phyloP scores from a whole-genome alignment of 2,329 filamentous ascomycete genomes.

The Gnomoniopsis sp. region DNA sequence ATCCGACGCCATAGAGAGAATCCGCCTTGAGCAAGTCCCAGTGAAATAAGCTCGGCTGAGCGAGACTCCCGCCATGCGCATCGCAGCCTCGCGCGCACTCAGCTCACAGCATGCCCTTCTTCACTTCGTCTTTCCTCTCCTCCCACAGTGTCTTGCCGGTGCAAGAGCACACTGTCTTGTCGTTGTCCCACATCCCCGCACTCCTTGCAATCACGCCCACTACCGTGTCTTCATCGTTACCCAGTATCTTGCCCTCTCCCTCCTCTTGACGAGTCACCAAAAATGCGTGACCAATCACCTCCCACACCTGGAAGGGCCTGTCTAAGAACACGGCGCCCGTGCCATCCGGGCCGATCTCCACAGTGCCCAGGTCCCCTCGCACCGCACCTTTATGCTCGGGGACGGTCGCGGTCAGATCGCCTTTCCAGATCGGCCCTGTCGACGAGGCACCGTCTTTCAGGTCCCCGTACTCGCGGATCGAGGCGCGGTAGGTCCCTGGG shows the following conservation, averaged over 20 bases:
- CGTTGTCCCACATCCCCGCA: conserved; percentile 98
- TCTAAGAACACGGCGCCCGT: conserved; percentile 79
- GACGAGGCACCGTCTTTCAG: conserved; percentile 80
- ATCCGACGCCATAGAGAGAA: too few species aligned
- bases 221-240: conserved; percentile 79
- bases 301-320: conserved; percentile 83
- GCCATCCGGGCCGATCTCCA: conserved; percentile 73
- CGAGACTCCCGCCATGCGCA: too few species aligned
- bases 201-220: conserved; percentile 93
- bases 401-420: conserved; percentile 30
- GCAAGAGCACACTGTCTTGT: conserved; percentile 97
- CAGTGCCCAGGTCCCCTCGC: conserved; percentile 67
- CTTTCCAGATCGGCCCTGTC: conserved; percentile 78
- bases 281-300: conserved; percentile 91
- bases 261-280: conserved; percentile 70
- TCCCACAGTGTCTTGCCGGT: conserved; percentile 98
- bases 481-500: conserved; percentile 79
- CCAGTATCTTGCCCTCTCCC: conserved; percentile 51
- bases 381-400: conserved; percentile 42
- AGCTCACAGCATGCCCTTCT: conserved; percentile 80
- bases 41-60: neutral
- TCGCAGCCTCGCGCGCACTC: conserved; percentile 3
- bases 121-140: conserved; percentile 84
- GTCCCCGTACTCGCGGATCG: conserved; percentile 81
- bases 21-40: neutral